phyloP scores from a whole-genome alignment of 1,139 yeast species.

The Taiozyma onychis region DNA sequence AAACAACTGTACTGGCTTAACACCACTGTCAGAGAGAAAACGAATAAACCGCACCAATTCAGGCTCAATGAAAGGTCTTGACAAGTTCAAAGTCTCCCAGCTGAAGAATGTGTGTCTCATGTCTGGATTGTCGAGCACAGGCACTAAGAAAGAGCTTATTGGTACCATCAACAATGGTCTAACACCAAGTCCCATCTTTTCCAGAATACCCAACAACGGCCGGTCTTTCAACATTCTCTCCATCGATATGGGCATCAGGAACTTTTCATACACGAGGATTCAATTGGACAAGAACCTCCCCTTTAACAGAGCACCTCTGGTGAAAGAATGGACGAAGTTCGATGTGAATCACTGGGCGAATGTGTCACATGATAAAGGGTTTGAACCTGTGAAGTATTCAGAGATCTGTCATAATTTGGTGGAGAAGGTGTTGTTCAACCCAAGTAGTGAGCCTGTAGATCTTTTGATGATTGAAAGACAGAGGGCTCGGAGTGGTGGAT shows the following conservation, averaged over 20 bases:
- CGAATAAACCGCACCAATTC: neutral
- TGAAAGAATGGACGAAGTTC: slow-evolving; percentile 40
- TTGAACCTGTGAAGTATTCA: slow-evolving; percentile 22
- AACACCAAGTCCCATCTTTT: slow-evolving; percentile 4
- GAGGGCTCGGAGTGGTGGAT: slow-evolving; percentile 43
- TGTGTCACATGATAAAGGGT: slow-evolving; percentile 12
- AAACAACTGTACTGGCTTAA: too few relatives aligned
- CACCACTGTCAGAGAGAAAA: too few relatives aligned
- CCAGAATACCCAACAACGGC: slow-evolving; percentile 14
- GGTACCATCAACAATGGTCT: slow-evolving; percentile 2
- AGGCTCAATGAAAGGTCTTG: slow-evolving; percentile 7
- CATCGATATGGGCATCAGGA: slow-evolving; percentile 39
- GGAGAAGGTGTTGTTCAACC: slow-evolving; percentile 16
- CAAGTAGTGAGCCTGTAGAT: slow-evolving; percentile 26
- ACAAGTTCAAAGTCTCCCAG: slow-evolving; percentile 12
- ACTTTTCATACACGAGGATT: slow-evolving; percentile 32
- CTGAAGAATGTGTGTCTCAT: slow-evolving; percentile 15
- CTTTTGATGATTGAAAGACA: slow-evolving; percentile 50
- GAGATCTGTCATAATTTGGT: slow-evolving; percentile 19
- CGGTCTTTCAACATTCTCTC: slow-evolving; percentile 26
- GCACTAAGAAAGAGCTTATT: slow-evolving; percentile 10
- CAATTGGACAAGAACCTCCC: slow-evolving; percentile 19
- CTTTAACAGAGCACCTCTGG: slow-evolving; percentile 24
- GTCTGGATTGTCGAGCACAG: slow-evolving; percentile 12
- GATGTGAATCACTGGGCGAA: slow-evolving; percentile 31